phyloP scores from a whole-genome alignment of 331 rosid species.

The Acacia concinna region DNA sequence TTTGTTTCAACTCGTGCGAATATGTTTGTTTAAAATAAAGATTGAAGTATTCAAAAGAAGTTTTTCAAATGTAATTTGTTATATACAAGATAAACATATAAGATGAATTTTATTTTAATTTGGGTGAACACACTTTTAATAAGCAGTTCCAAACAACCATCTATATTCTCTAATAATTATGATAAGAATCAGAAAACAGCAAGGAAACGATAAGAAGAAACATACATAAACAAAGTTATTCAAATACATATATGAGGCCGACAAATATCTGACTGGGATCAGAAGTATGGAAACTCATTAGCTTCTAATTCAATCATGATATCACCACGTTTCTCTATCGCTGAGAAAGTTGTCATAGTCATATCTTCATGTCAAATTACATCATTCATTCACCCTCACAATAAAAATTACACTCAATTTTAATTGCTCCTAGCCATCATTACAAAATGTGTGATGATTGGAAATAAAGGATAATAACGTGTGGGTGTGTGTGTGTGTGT shows the following conservation, averaged over 20 bases:
- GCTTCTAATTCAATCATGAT: conserved; percentile 20
- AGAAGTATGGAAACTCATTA: background rate
- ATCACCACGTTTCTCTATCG: conserved; percentile 14
- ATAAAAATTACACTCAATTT: background rate
- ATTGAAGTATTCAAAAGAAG: too few relatives aligned
- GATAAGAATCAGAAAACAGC: background rate
- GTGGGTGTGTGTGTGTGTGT: background rate
- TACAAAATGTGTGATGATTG: background rate
- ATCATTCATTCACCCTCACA: background rate
- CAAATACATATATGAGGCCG: conserved; percentile 3
- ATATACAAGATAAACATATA: too few relatives aligned
- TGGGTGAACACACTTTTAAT: too few relatives aligned
- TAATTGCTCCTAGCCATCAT: background rate
- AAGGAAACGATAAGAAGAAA: background rate
- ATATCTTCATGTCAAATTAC: conserved; percentile 21
- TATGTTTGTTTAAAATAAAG: too few relatives aligned
- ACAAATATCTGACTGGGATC: conserved; percentile 9
- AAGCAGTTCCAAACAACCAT: too few relatives aligned
- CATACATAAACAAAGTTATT: background rate
- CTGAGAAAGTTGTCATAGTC: conserved; percentile 13
- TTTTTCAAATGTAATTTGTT: too few relatives aligned
- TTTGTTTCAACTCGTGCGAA: too few relatives aligned
- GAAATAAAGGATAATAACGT: background rate
- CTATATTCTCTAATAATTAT: background rate
- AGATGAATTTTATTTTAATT: too few relatives aligned